Percentiles rank a stretch among this genome's conserved stretches.
Evolutionary conservation across 2,329 filamentous ascomycete genomes (phyloP).

Genomic region (Fusarium chlamydosporum): DNA sequence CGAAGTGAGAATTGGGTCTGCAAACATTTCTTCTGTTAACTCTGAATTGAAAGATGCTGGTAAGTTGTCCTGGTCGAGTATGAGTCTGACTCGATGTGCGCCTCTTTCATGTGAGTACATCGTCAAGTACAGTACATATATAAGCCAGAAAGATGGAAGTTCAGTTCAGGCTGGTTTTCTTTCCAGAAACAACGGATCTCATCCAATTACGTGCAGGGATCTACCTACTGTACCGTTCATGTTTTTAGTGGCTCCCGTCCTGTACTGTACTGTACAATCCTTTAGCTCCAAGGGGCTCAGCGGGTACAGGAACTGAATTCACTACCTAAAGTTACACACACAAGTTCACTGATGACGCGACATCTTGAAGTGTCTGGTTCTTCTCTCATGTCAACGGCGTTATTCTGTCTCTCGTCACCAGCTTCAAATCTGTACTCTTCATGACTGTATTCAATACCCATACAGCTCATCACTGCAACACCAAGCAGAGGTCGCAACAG

Average conservation of each 20-base stretch:
- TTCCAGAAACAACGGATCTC: constrained; percentile 25
- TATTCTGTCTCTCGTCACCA: background rate
- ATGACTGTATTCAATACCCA: background rate
- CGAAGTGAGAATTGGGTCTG: background rate
- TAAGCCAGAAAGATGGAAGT: background rate
- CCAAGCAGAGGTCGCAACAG: background rate
- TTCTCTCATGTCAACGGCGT: background rate
- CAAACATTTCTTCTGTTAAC: too few species aligned
- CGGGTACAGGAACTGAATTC: constrained; percentile 24
- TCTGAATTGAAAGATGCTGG: background rate
- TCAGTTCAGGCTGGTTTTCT: constrained; percentile 1
- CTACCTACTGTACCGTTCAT: constrained; percentile 4
- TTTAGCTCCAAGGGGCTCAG: constrained; percentile 14
- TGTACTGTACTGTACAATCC: too few species aligned
- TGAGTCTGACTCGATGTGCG: constrained; percentile 9
- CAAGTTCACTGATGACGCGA: constrained; percentile 25
- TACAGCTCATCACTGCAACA: background rate
- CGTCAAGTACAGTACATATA: too few species aligned
- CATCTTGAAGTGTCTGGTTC: background rate
- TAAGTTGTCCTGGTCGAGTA: background rate
- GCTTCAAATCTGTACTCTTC: background rate
- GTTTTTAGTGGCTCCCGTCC: background rate
- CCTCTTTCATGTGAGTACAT: background rate
- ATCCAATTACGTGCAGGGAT: constrained; percentile 14
- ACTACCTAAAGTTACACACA: too few species aligned